Base-by-base conservation (phyloP, 1,139 yeast genomes). In the Sporopachydermia cereana region DNA sequence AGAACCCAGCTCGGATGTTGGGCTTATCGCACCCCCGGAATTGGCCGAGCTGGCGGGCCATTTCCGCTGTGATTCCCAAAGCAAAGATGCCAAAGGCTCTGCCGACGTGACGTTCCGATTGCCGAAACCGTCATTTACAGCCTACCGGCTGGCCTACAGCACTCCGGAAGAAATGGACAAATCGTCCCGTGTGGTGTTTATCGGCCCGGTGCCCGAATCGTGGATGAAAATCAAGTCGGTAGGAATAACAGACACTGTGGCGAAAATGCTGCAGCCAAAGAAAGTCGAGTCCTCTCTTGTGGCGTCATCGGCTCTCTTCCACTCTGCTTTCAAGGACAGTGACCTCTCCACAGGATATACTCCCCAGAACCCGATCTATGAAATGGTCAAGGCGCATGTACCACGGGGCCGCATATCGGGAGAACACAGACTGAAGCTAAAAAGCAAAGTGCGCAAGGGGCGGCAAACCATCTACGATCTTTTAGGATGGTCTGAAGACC, bases 211-310 rank as follows among this genome's bases (percentile, higher is more conserved):
- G 2, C 94, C 95, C 0, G 61, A 64, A 20, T 64, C 74, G 18
- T 84, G 93, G 93, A 58, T 70, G 41, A 57, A 65, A 54, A 29
- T 48, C 24, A 29, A 43, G 2, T 20, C 29, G n/a, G 84, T 89
- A 49, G 96, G 96, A 20, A 79, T 91, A 58, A 83, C 95, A 44
- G 96, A 91, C 66, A 86, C 97, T 25, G 74, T 89, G 56, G 95
- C 96, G 39, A 88, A 86, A 67, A 97, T 29, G 44, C 2, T 45
- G 39, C 31, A 45, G 43, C 20, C 43, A 46, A n/a, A 51, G 50
- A 2, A 36, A 46, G 34, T 27, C 18, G 9, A 47, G 43, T 36
- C 30, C 43, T 30, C n/a, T 34, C 12, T 34, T 41, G 9, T 49
- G 45, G 25, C 42, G 4, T 34, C 46, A 17, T 12, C 44, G 14